Percentiles rank a stretch among this genome's conserved stretches.
phyloP scores from a whole-genome alignment of 2,329 filamentous ascomycete species.

The Phyllosticta citribraziliensis region DNA sequence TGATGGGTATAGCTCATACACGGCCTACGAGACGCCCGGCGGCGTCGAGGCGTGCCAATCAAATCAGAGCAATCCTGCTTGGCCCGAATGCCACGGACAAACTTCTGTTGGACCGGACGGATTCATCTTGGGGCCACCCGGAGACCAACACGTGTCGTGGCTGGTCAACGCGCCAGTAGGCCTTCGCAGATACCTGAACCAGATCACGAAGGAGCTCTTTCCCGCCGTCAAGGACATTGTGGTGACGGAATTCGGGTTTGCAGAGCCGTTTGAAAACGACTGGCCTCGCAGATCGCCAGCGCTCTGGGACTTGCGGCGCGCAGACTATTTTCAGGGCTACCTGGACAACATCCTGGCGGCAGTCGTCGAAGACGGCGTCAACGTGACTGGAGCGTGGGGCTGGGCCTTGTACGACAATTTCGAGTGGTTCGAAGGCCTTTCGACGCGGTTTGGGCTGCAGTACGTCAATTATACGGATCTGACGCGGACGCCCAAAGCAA shows the following conservation, averaged over 20 bases:
- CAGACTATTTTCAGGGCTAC: conserved; percentile 33
- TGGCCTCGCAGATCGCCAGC: conserved; percentile 21
- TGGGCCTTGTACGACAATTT: conserved; percentile 35
- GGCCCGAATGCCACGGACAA: conserved; percentile 33
- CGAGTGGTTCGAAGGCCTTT: conserved; percentile 30
- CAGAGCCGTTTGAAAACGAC: conserved; percentile 31
- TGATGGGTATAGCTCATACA: conserved; percentile 24
- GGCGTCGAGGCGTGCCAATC: conserved; percentile 30
- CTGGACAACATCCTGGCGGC: conserved; percentile 32
- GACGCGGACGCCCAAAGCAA: conserved; percentile 33
- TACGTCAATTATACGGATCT: conserved; percentile 34
- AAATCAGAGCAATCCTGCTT: conserved; percentile 31
- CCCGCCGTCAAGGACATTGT: conserved; percentile 32
- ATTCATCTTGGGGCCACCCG: conserved; percentile 37
- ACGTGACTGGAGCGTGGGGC: conserved; percentile 33
- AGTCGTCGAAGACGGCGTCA: conserved; percentile 29
- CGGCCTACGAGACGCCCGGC: conserved; percentile 19
- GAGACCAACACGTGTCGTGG: conserved; percentile 33
- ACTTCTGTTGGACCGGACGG: conserved; percentile 26
- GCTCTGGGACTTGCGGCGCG: conserved; percentile 31
- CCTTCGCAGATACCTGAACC: conserved; percentile 32
- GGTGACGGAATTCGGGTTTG: conserved; percentile 33
- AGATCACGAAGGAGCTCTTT: conserved; percentile 34
- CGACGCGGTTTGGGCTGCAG: conserved; percentile 32
- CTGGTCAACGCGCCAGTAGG: conserved; percentile 31